Evolutionary conservation across 345 rosid species (phyloP).

Genomic region (Murraya koenigii): DNA sequence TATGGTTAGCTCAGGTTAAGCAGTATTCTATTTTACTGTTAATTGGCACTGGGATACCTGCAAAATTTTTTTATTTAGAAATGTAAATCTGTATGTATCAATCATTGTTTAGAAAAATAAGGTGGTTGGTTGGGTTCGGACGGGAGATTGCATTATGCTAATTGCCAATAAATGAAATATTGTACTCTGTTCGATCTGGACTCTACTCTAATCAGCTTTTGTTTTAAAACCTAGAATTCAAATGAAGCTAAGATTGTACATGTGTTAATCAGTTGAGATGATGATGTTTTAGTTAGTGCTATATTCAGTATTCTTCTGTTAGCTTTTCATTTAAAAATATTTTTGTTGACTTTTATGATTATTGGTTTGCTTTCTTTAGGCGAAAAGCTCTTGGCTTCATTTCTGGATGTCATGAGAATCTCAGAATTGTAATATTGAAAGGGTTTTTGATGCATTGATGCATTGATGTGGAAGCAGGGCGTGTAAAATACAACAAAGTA

Average conservation of each 20-base stretch:
- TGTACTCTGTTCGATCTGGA: not conserved
- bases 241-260: not conserved
- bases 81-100: too few species aligned
- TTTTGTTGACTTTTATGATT: not conserved
- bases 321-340: not conserved
- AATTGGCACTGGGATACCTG: too few species aligned
- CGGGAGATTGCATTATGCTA: not conserved
- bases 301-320: slow-evolving; percentile 4
- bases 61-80: too few species aligned
- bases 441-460: not conserved
- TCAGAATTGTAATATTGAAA: not conserved
- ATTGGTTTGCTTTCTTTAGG: not conserved
- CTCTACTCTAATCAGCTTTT: not conserved
- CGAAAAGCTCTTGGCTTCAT: not conserved
- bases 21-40: not conserved
- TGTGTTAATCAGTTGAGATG: not conserved
- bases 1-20: slow-evolving; percentile 77
- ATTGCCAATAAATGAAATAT: not conserved
- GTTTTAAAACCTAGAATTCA: not conserved
- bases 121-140: not conserved
- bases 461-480: not conserved
- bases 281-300: not conserved
- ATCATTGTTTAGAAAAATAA: too few species aligned
- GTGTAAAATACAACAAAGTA: not conserved
- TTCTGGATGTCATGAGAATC: slow-evolving; percentile 2